Conservation (phyloP, 108 stramenopile species). For the Skeletonema tropicum region DNA sequence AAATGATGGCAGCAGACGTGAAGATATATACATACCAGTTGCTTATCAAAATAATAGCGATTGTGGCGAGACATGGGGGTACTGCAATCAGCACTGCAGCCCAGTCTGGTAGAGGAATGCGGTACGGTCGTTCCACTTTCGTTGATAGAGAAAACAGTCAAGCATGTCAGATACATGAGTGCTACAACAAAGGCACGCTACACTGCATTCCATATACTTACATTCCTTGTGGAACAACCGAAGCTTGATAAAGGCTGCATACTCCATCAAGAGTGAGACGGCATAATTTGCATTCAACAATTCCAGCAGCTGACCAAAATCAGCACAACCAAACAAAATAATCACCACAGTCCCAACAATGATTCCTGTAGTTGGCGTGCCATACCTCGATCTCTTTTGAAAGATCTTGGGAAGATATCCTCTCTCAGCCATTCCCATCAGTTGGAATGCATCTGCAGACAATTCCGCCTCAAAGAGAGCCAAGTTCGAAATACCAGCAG, state of each 20-base stretch:
- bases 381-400: constrained; percentile 70
- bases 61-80: constrained; percentile 38
- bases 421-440: constrained; percentile 92
- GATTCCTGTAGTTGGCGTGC: constrained; percentile 89
- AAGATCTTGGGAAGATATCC: constrained; percentile 89
- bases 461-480: constrained; percentile 96
- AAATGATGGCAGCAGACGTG: constrained; percentile 18
- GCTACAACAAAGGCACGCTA: background rate
- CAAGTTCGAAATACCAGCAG: constrained; percentile 88
- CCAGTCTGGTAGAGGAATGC: constrained; percentile 54
- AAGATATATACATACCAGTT: constrained; percentile 54
- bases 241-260: constrained; percentile 93
- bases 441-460: constrained; percentile 86
- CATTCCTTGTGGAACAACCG: constrained; percentile 51
- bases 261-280: constrained; percentile 86
- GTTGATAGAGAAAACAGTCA: background rate
- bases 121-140: constrained; percentile 45
- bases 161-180: background rate
- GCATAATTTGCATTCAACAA: constrained; percentile 92
- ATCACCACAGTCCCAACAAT: constrained; percentile 80
- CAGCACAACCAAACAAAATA: constrained; percentile 64
- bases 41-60: constrained; percentile 30
- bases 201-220: constrained; percentile 12
- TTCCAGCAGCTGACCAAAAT: constrained; percentile 86
- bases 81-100: constrained; percentile 42